Evolutionary conservation across 192 early-diverging fungal species (phyloP).

Genomic region (Umbelopsis ramanniana): DNA sequence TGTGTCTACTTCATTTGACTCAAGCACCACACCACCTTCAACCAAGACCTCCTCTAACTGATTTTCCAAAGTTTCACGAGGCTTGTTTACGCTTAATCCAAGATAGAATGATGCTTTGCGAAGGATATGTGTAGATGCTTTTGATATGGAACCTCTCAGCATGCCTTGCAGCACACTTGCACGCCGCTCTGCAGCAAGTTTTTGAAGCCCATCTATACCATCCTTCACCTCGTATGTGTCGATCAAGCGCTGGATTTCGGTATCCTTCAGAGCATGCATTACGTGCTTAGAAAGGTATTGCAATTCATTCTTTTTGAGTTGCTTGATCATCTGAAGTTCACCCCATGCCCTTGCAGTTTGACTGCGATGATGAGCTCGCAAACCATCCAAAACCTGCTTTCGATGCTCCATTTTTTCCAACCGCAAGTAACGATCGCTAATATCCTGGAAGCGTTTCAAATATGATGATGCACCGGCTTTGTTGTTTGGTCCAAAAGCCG

Average conservation of each 20-base stretch:
- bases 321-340: neutral
- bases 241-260: neutral
- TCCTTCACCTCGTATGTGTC: neutral
- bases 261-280: neutral
- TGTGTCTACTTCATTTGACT: too few species aligned
- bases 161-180: neutral
- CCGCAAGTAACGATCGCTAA: constrained; percentile 5
- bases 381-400: neutral
- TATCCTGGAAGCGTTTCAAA: neutral
- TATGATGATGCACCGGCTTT: neutral
- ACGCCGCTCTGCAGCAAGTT: neutral
- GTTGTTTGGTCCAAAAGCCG: constrained; percentile 1
- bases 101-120: neutral
- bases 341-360: neutral
- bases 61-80: neutral
- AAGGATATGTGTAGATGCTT: neutral
- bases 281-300: neutral
- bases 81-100: neutral
- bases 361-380: neutral
- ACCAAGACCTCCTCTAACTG: neutral
- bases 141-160: neutral
- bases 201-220: neutral
- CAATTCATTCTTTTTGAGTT: neutral
- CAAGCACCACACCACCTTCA: too few species aligned
- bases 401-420: neutral